These are phyloP conservation scores for Cyclospora cayetanensis DNA, from an alignment of 169 alveolate genomes.

Conservation along the genomic window DNA sequence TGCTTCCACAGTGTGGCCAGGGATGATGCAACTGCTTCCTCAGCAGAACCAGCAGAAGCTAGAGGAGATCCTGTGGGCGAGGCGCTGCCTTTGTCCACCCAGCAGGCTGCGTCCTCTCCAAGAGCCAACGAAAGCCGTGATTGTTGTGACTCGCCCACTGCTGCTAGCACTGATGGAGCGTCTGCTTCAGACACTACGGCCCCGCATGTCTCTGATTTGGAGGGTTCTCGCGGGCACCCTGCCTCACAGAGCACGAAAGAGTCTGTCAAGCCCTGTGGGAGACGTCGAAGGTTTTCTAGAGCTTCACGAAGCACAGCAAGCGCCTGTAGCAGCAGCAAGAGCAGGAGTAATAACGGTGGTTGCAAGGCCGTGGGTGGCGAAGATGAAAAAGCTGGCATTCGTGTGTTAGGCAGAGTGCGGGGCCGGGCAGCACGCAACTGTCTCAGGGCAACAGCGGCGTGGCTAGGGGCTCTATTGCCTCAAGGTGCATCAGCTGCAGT, in stretches of 20 bases:
- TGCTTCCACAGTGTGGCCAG: neutral
- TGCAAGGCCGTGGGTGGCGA: neutral
- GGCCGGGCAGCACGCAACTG: conserved; percentile 58
- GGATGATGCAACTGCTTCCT: neutral
- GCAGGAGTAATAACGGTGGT: neutral
- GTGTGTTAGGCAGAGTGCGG: conserved; percentile 6
- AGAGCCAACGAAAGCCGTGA: too few relatives aligned
- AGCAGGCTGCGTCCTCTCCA: neutral
- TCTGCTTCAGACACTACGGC: neutral
- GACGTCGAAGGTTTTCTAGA: conserved; percentile 19
- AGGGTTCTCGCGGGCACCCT: neutral
- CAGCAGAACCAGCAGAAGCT: neutral
- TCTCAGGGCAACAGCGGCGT: conserved; percentile 45
- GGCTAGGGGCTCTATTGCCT: conserved; percentile 46
- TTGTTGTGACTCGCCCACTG: neutral
- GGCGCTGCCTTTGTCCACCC: neutral
- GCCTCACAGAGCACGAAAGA: neutral
- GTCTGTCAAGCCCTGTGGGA: neutral
- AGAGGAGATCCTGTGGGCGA: neutral
- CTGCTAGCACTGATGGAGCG: neutral
- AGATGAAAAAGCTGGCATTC: neutral
- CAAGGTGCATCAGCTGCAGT: conserved; percentile 21
- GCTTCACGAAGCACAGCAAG: neutral
- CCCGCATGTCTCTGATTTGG: neutral
- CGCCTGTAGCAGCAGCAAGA: neutral